phyloP scores from a whole-genome alignment of 148 eudicot species.

The Diospyros kaki region DNA sequence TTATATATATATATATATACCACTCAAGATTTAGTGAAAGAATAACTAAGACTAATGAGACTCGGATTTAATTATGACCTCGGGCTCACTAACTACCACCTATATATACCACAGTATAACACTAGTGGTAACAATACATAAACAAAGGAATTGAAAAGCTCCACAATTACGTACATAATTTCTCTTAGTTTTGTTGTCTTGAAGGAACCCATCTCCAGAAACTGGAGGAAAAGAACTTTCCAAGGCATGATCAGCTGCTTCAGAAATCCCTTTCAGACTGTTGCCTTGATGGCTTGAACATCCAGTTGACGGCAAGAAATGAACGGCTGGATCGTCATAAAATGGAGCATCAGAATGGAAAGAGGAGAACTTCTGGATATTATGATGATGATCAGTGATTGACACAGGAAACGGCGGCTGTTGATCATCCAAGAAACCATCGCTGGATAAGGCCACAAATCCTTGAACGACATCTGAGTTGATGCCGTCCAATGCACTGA shows the following conservation, averaged over 20 bases:
- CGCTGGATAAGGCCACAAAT: slow-evolving; percentile 22
- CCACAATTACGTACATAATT: not conserved
- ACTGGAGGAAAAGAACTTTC: slow-evolving; percentile 10
- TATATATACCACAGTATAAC: too few relatives aligned
- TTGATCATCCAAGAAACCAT: slow-evolving; percentile 21
- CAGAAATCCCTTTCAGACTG: not conserved
- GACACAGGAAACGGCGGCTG: slow-evolving; percentile 7
- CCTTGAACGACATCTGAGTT: slow-evolving; percentile 27
- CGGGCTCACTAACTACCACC: too few relatives aligned
- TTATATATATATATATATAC: not conserved
- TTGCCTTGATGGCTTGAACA: slow-evolving; percentile 9
- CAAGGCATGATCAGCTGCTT: slow-evolving; percentile 4
- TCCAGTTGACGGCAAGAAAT: slow-evolving; percentile 15
- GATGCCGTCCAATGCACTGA: slow-evolving; percentile 13
- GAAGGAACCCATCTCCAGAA: slow-evolving; percentile 14
- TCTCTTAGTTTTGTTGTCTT: not conserved
- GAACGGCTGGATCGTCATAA: not conserved
- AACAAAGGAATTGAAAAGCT: not conserved
- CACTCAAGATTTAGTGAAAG: too few relatives aligned
- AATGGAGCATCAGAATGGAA: slow-evolving; percentile 8
- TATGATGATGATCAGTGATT: slow-evolving; percentile 1
- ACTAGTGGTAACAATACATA: not conserved
- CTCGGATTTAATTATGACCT: not conserved
- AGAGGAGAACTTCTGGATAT: not conserved
- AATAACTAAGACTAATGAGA: too few relatives aligned